Base-by-base conservation (phyloP, 1,139 yeast species). In the Yamadazyma dendronema region DNA sequence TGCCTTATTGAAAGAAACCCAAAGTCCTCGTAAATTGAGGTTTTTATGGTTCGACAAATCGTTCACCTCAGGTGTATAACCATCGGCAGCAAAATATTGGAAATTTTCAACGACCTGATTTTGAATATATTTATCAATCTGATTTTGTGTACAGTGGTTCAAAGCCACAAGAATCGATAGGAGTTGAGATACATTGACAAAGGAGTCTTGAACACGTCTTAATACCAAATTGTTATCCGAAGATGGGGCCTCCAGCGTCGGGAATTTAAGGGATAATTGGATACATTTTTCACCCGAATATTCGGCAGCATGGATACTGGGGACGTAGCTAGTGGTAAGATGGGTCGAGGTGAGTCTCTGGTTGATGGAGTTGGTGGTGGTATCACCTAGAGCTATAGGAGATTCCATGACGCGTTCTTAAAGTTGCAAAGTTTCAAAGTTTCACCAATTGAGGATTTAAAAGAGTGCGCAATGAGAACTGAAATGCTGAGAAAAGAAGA, bases 1-100 rank as follows among this genome's bases (percentile, higher is more conserved):
- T 0, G 76, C 75, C 44, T 59, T 65, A 42, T 70, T 76, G 49
- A 68, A 71, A 3, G 76, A 65, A 19, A 71, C 57, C 76, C 76
- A 71, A 16, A 68, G 41, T 0, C 77, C 77, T 27, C 58, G 50
- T 22, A 70, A 43, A 28, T 42, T 45, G 5, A 42, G 29, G 38
- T 59, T 58, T 15, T 54, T 58, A 44, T 62, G 61, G 7, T 46
- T 35, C 3, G 62, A 47, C 31, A 53, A 59, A 49, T 71, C 73
- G 39, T 61, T 56, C 42, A 46, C 56, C 41, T 50, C 60, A 23
- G 55, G 53, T 3, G 58, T 48, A 30, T 46, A 47, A 10, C 59
- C 62, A 17, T 52, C 54, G 1, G 50, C 46, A 15, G 49, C 49
- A 21, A 40, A 41, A 46, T 59, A 69, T 41, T 64, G 68, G 30